Percentiles rank a stretch among this genome's conserved stretches.
These are phyloP conservation scores for Linnemannia zychae DNA, from an alignment of 192 early-diverging fungal species.

Conservation along the genomic window DNA sequence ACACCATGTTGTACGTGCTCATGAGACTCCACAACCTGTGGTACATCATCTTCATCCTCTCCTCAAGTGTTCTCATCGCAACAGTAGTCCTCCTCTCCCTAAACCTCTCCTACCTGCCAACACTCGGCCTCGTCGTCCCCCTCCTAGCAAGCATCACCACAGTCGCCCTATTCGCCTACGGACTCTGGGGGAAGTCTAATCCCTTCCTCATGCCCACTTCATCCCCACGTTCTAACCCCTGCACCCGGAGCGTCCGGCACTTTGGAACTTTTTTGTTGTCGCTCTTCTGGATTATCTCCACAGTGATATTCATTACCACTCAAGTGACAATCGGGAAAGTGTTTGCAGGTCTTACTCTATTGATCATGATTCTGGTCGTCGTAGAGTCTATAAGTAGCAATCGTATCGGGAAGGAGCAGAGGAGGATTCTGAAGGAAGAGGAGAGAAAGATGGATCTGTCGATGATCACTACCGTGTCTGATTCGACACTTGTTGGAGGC, in stretches of 20 bases:
- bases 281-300: neutral
- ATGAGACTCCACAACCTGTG: conserved; percentile 5
- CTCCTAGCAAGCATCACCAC: neutral
- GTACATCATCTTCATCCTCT: conserved; percentile 7
- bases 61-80: neutral
- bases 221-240: neutral
- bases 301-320: neutral
- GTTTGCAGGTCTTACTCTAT: neutral
- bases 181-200: conserved; percentile 12
- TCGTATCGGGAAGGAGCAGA: conserved; percentile 9
- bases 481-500: neutral
- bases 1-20: neutral
- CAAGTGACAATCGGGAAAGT: neutral
- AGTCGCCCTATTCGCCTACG: conserved; percentile 15
- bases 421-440: conserved; percentile 10
- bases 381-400: neutral
- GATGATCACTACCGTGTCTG: neutral
- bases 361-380: neutral
- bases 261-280: neutral
- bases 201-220: conserved; percentile 16
- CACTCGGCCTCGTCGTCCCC: neutral
- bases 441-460: neutral
- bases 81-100: neutral
- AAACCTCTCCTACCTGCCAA: neutral
- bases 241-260: neutral